Conservation (phyloP, 495 filamentous ascomycete species). For the Margaritispora aquatica region DNA sequence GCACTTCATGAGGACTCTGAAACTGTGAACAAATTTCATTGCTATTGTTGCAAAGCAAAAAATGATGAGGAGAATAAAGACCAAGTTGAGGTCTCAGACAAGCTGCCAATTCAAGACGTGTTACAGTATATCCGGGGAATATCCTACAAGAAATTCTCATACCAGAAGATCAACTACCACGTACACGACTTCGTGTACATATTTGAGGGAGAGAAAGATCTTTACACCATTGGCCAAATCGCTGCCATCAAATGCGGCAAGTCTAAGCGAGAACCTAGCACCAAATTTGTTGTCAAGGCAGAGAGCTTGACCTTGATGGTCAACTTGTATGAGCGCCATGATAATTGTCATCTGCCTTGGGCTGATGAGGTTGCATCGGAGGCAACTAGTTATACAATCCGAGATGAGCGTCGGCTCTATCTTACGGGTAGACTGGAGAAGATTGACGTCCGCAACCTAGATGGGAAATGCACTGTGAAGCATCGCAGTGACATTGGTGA, state of each 20-base stretch:
- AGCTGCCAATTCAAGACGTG: background rate
- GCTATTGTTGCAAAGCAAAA: background rate
- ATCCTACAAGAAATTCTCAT: background rate
- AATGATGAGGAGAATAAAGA: background rate
- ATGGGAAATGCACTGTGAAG: slow-evolving; percentile 11
- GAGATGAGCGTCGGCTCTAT: slow-evolving; percentile 10
- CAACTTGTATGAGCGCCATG: slow-evolving; percentile 4
- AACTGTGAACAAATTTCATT: background rate
- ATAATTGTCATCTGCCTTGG: background rate
- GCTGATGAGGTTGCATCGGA: background rate
- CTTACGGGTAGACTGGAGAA: background rate
- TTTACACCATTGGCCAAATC: slow-evolving; percentile 8
- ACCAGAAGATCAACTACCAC: background rate
- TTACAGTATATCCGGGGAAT: background rate
- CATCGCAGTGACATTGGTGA: background rate
- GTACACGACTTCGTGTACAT: slow-evolving; percentile 14
- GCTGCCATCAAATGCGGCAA: background rate
- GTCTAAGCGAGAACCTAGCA: background rate
- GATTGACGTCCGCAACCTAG: background rate
- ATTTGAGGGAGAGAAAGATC: background rate
- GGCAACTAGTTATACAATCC: background rate
- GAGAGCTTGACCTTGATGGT: background rate
- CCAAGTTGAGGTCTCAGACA: background rate
- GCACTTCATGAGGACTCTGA: background rate
- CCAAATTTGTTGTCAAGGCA: background rate